Conservation (phyloP, 176 grass and related monocot species). For the Microstegium vimineum region DNA sequence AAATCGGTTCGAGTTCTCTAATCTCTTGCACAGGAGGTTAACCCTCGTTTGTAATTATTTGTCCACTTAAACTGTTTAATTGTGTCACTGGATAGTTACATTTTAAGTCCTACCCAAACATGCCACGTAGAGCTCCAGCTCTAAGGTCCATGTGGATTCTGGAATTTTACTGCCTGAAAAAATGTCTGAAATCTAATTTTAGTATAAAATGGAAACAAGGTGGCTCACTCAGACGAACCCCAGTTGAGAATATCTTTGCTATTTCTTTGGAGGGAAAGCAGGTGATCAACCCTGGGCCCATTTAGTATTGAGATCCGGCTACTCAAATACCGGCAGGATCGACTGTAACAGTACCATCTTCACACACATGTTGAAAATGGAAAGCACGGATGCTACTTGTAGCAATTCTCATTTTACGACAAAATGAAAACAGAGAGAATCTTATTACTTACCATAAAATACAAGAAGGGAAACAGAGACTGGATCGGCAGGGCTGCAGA, state of each 20-base stretch:
- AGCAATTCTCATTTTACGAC: background rate
- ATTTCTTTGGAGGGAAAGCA: background rate
- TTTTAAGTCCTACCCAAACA: background rate
- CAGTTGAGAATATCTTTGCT: background rate
- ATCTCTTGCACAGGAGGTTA: background rate
- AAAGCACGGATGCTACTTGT: background rate
- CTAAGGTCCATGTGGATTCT: background rate
- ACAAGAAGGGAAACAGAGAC: slow-evolving; percentile 55
- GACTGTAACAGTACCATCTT: background rate
- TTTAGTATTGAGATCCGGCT: background rate
- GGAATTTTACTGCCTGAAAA: background rate
- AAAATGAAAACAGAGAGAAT: background rate
- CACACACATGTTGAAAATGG: background rate
- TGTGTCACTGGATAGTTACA: background rate
- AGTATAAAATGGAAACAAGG: too few relatives aligned
- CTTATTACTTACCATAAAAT: slow-evolving; percentile 55
- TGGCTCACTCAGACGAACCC: too few relatives aligned
- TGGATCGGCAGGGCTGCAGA: slow-evolving; percentile 52
- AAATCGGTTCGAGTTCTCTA: too few relatives aligned
- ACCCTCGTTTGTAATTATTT: background rate
- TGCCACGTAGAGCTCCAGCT: background rate
- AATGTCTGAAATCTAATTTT: too few relatives aligned
- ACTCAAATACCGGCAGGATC: background rate
- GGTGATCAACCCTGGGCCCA: background rate
- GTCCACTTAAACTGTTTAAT: background rate